A percentile compares a stretch with the other conserved stretches of the same genome.
Conservation (phyloP, 495 filamentous ascomycete species). For the Podospora pseudocomata region DNA sequence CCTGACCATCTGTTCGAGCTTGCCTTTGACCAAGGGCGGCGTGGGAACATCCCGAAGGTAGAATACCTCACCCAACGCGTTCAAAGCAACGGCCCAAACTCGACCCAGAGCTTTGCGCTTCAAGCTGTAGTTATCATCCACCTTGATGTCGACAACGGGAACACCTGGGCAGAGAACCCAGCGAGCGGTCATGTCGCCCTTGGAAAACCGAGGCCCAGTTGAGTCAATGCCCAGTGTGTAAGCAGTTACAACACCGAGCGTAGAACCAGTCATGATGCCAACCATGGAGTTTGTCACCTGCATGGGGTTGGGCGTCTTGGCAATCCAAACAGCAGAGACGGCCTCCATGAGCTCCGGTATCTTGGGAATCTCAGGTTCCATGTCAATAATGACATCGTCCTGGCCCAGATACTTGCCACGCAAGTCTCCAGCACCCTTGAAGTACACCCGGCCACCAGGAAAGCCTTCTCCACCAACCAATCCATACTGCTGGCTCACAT, state of each 20-base stretch:
- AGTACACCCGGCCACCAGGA: slow-evolving; percentile 74
- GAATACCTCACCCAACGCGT: slow-evolving; percentile 88
- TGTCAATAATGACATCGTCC: slow-evolving; percentile 43
- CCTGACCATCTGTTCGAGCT: slow-evolving; percentile 53
- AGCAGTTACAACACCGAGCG: slow-evolving; percentile 77
- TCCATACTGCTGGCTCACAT: slow-evolving; percentile 79
- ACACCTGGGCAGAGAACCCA: slow-evolving; percentile 92
- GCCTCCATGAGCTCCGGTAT: slow-evolving; percentile 58
- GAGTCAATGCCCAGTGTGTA: slow-evolving; percentile 72
- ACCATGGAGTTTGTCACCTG: slow-evolving; percentile 70
- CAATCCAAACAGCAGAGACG: slow-evolving; percentile 83
- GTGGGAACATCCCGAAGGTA: slow-evolving; percentile 68
- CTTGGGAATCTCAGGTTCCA: slow-evolving; percentile 66
- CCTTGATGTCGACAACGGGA: slow-evolving; percentile 78
- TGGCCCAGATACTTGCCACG: slow-evolving; percentile 69
- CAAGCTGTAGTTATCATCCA: slow-evolving; percentile 74
- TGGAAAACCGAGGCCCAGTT: slow-evolving; percentile 61
- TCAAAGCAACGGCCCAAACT: slow-evolving; percentile 82
- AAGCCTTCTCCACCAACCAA: slow-evolving; percentile 81
- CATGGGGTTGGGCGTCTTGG: slow-evolving; percentile 70
- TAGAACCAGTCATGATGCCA: slow-evolving; percentile 80
- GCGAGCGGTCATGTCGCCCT: slow-evolving; percentile 74
- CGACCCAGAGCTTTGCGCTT: slow-evolving; percentile 64
- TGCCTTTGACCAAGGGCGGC: slow-evolving; percentile 36
- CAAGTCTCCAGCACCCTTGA: slow-evolving; percentile 67